Base-by-base conservation (phyloP, 805 yeast species). In the Priceomyces castillae region DNA sequence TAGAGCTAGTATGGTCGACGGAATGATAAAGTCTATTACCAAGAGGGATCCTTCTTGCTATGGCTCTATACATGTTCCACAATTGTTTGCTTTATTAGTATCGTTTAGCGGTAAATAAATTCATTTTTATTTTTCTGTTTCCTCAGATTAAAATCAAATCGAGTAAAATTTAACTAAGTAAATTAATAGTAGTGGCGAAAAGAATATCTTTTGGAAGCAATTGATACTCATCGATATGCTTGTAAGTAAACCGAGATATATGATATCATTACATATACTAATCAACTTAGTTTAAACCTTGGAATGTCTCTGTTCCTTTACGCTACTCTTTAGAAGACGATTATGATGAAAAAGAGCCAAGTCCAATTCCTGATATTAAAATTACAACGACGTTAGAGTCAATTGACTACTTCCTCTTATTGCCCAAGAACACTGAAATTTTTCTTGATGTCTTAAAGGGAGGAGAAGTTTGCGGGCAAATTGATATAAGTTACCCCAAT, bases 311-410 rank as follows among this genome's bases (percentile, higher is more conserved):
- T 37, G 74, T 71, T 26, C 62, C 73, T n/a, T 75, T 79, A 15
- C 74, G 84, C 47, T 82, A 80, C 56, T 48, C 70, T 7, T 53
- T 80, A 20, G 77, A 73, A 37, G 79, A 76, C 37, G 74, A 65
- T 7, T 62, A 57, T 28, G 62, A 56, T 15, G 49, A 47, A 7
- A 50, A 45, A 11, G 50, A 51, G 26, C 59, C 63, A 1, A 37
- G 46, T 42, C 45, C 64, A 50, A 44, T 64, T 9, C 74, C 76
- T 14, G 42, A 43, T 1, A 47, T 69, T 1, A 23, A 49, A 1
- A 49, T 71, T 7, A 49, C 53, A 15, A 50, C 49, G 41, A 11
- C 30, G 22, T 18, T 41, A 3, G 34, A 45, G 16, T 46, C 51
- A 2, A 43, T 40, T 12, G 59, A 58, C 20, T 53, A 55, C 30